These are phyloP conservation scores for Mrakia blollopis DNA, from an alignment of 768 basidiomycete genomes.

Conservation along the genomic window DNA sequence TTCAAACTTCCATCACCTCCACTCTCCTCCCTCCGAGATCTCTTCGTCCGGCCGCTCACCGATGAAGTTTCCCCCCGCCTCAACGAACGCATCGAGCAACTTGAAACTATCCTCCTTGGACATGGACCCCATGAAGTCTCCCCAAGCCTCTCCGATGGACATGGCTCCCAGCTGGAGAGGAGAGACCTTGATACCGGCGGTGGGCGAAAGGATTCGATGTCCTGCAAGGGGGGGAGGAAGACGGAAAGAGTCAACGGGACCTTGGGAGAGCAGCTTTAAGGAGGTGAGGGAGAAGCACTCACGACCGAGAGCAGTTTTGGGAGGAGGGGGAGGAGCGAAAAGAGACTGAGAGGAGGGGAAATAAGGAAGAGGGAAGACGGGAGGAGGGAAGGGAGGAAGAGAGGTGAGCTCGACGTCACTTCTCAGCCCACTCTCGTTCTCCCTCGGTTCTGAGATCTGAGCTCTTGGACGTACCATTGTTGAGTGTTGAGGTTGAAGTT, in stretches of 20 bases:
- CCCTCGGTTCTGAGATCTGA: neutral
- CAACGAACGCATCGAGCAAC: conserved; percentile 28
- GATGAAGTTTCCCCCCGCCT: conserved; percentile 25
- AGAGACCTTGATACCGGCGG: conserved; percentile 28
- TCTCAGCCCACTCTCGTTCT: neutral
- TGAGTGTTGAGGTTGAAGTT: neutral
- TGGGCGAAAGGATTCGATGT: conserved; percentile 24
- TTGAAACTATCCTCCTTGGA: conserved; percentile 22
- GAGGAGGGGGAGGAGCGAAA: conserved; percentile 1
- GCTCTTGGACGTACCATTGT: neutral
- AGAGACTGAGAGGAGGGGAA: neutral
- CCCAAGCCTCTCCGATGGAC: conserved; percentile 28
- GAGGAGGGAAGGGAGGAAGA: neutral
- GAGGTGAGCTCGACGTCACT: neutral
- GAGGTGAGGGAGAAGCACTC: neutral
- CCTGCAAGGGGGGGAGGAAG: neutral
- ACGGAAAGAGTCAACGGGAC: neutral
- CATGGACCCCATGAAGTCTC: conserved; percentile 22
- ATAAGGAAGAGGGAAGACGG: neutral
- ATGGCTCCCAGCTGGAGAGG: conserved; percentile 30
- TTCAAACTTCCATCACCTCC: neutral
- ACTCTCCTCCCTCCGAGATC: neutral
- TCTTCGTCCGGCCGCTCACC: neutral
- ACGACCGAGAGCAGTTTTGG: conserved; percentile 21
- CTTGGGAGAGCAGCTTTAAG: neutral